Evolutionary conservation across 164 flowering plant species (phyloP).

Genomic region (Dillenia suffruticosa): DNA sequence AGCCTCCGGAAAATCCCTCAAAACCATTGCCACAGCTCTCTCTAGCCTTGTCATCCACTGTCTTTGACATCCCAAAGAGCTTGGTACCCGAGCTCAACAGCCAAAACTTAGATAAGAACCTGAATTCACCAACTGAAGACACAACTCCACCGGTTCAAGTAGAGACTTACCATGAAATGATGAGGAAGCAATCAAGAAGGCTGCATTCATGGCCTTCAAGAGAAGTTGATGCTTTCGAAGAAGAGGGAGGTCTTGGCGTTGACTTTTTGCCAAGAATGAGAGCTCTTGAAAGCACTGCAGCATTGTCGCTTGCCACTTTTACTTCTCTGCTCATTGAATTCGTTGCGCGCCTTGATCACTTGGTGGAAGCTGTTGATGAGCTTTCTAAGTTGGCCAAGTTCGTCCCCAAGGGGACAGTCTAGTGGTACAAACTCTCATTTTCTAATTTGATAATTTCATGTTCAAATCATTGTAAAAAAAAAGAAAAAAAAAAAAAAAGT

Average conservation of each 20-base stretch:
- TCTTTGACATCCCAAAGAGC: constrained; percentile 18
- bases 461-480: no score
- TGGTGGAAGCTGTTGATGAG: constrained; percentile 55
- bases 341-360: constrained; percentile 52
- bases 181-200: constrained; percentile 45
- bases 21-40: constrained; percentile 33
- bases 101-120: constrained; percentile 9
- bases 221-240: constrained; percentile 41
- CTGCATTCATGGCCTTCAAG: constrained; percentile 47
- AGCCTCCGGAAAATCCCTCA: constrained; percentile 20
- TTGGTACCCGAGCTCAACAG: constrained; percentile 10
- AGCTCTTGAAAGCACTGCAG: constrained; percentile 45
- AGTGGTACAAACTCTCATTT: no score
- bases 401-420: no score
- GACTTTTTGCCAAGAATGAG: constrained; percentile 34
- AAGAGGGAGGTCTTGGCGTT: constrained; percentile 15
- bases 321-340: constrained; percentile 55
- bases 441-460: no score
- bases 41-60: constrained; percentile 27
- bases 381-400: constrained; percentile 46
- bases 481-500: no score
- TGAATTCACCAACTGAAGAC: constrained; percentile 4
- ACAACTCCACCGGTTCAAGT: constrained; percentile 3
- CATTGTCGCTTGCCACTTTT: constrained; percentile 47
- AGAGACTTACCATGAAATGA: constrained; percentile 36